phyloP scores from a whole-genome alignment of 2,329 filamentous ascomycete species.

The Fusarium citri region DNA sequence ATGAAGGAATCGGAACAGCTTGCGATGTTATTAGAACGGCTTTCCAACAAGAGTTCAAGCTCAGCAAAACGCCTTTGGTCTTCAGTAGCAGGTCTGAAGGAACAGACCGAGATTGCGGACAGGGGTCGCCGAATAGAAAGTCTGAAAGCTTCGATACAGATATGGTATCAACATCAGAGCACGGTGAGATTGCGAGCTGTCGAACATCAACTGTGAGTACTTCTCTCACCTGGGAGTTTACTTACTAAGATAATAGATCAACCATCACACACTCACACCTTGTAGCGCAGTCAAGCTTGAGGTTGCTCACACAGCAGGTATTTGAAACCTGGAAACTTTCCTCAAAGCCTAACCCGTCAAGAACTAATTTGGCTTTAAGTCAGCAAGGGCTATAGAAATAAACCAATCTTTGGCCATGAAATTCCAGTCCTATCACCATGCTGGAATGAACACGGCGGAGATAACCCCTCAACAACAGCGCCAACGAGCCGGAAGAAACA shows the following conservation, averaged over 20 bases:
- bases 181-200: background rate
- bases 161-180: background rate
- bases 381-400: background rate
- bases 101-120: fast-evolving
- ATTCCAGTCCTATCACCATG: fast-evolving
- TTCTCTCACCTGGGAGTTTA: fast-evolving
- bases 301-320: background rate
- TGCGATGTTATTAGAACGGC: fast-evolving
- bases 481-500: fast-evolving
- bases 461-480: too few species aligned
- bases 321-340: too few species aligned
- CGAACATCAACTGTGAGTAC: background rate
- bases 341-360: too few species aligned
- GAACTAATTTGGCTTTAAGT: fast-evolving
- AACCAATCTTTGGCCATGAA: background rate
- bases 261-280: too few species aligned
- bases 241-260: background rate
- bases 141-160: background rate
- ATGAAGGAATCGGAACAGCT: background rate
- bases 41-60: fast-evolving
- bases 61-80: fast-evolving
- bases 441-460: too few species aligned
- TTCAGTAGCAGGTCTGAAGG: background rate
- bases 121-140: background rate
- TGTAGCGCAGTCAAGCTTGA: background rate